phyloP scores from a whole-genome alignment of 1,139 yeast genomes.

The Arxiozyma bovina region DNA sequence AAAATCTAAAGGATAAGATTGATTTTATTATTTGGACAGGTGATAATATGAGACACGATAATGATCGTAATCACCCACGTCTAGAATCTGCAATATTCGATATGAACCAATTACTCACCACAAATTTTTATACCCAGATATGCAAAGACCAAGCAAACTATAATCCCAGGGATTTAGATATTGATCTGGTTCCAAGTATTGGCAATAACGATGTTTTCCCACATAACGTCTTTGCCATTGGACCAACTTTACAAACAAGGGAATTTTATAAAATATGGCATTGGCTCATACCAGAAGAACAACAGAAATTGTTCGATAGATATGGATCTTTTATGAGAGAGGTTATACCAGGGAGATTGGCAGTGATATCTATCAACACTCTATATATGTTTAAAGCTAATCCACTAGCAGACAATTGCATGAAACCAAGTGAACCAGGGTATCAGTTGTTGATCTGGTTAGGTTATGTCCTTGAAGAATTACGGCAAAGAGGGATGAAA shows the following conservation, averaged over 20 bases:
- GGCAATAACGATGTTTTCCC: constrained; percentile 90
- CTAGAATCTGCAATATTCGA: constrained; percentile 62
- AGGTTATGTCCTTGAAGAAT: constrained; percentile 61
- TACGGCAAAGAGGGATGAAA: constrained; percentile 67
- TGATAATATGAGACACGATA: constrained; percentile 79
- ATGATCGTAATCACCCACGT: constrained; percentile 64
- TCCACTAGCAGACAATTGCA: constrained; percentile 78
- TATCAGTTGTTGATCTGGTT: constrained; percentile 70
- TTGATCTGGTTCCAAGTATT: constrained; percentile 54
- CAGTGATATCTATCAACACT: constrained; percentile 70
- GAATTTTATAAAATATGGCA: constrained; percentile 69
- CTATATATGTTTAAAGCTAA: constrained; percentile 65
- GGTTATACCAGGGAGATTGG: constrained; percentile 68
- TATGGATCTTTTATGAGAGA: constrained; percentile 71
- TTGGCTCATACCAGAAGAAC: constrained; percentile 65
- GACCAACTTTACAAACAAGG: constrained; percentile 77
- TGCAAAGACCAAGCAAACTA: constrained; percentile 26
- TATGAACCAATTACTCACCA: constrained; percentile 55
- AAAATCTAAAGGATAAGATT: constrained; percentile 59
- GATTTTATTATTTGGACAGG: constrained; percentile 90
- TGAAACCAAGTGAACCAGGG: constrained; percentile 65
- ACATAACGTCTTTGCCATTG: constrained; percentile 73
- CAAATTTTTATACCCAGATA: constrained; percentile 39
- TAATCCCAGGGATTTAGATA: constrained; percentile 36
- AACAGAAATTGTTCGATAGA: constrained; percentile 61